Conservation (phyloP, 2,329 filamentous ascomycete species). For the Pyrenochaeta sp. region DNA sequence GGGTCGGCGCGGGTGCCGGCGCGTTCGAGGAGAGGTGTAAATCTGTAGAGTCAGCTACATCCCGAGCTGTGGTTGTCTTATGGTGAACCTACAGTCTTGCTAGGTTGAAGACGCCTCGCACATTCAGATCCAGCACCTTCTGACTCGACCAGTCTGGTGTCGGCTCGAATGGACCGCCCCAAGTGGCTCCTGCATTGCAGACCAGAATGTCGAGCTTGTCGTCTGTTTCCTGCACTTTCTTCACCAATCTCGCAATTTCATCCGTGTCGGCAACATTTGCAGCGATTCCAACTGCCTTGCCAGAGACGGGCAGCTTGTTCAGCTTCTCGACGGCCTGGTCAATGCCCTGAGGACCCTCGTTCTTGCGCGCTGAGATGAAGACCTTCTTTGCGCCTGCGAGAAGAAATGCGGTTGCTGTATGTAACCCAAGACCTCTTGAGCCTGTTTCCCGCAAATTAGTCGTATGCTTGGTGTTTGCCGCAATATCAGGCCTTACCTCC, state of each 20-base stretch:
- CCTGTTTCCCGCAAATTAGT: too few relatives aligned
- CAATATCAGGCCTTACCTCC: conserved; percentile 33
- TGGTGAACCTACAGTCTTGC: conserved; percentile 40
- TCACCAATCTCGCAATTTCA: conserved; percentile 46
- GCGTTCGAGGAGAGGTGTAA: conserved; percentile 46
- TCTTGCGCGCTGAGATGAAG: conserved; percentile 51
- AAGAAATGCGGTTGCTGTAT: conserved; percentile 51
- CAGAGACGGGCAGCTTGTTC: conserved; percentile 47
- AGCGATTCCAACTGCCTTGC: conserved; percentile 45
- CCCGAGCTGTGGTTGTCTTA: too few relatives aligned
- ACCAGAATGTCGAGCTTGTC: conserved; percentile 49
- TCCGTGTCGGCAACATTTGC: conserved; percentile 50
- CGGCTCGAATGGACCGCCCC: conserved; percentile 50
- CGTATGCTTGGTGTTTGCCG: too few relatives aligned
- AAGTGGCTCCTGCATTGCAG: conserved; percentile 51
- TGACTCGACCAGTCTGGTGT: conserved; percentile 47
- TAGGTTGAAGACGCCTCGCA: conserved; percentile 52
- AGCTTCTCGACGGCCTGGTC: conserved; percentile 50
- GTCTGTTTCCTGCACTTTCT: conserved; percentile 41
- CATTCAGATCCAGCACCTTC: conserved; percentile 52
- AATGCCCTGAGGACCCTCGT: conserved; percentile 48
- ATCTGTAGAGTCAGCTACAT: conserved; percentile 29
- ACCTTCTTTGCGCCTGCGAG: conserved; percentile 52
- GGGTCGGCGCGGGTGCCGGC: conserved; percentile 43
- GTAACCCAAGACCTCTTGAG: conserved; percentile 51